These are phyloP conservation scores for Sugiyamaella valdiviana DNA, from an alignment of 805 yeast genomes.

Conservation along the genomic window DNA sequence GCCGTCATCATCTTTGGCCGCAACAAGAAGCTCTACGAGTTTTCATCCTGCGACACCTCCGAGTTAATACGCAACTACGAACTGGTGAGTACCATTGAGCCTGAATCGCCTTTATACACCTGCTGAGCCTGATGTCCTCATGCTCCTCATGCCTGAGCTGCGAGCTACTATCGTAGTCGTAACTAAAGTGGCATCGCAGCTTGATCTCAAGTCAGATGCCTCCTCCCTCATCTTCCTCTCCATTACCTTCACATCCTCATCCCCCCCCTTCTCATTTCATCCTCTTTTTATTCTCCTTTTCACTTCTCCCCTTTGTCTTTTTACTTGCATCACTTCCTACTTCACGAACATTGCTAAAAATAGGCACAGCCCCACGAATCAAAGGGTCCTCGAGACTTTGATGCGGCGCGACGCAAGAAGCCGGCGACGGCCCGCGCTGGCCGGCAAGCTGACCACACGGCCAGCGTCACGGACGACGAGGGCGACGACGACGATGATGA, in stretches of 20 bases:
- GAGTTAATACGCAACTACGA: conserved; percentile 32
- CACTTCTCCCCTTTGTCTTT: not conserved
- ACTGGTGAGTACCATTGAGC: conserved; percentile 14
- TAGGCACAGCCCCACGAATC: conserved; percentile 25
- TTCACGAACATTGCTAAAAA: conserved; percentile 6
- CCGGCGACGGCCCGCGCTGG: not conserved
- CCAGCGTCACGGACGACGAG: conserved; percentile 14
- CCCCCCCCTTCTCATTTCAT: not conserved
- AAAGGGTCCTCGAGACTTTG: conserved; percentile 24
- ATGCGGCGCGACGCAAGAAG: not conserved
- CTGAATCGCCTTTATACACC: not conserved
- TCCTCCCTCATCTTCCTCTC: no score
- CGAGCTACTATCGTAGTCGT: not conserved
- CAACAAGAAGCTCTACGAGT: conserved; percentile 75
- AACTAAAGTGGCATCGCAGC: not conserved
- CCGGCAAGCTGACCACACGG: not conserved
- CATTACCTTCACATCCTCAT: not conserved
- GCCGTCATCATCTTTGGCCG: conserved; percentile 84
- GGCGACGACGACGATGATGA: conserved; percentile 21
- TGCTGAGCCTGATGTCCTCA: not conserved
- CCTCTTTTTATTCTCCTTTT: not conserved
- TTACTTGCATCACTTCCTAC: not conserved
- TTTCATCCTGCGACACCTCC: conserved; percentile 61
- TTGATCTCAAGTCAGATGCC: no score
- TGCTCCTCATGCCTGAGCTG: no score